A percentile compares a stretch with the other conserved stretches of the same genome.
These are phyloP conservation scores for Flaveria bidentis DNA, from an alignment of 129 eudicot species.

Conservation along the genomic window DNA sequence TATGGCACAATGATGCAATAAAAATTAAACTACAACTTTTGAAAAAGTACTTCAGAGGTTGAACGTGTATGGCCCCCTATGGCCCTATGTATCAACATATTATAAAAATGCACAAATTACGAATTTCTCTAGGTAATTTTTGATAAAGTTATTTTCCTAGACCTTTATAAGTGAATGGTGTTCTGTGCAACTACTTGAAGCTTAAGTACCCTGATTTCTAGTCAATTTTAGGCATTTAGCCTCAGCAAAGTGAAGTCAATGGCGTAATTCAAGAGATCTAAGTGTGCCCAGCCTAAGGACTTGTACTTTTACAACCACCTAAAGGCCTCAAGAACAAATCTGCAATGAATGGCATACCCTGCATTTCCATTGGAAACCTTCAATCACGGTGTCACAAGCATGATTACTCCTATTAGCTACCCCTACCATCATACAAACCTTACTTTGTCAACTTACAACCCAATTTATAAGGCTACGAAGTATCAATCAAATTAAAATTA, in stretches of 20 bases:
- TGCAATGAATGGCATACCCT: neutral
- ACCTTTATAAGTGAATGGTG: neutral
- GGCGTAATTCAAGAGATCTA: too few relatives aligned
- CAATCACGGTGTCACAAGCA: slow-evolving; percentile 8
- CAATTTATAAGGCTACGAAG: neutral
- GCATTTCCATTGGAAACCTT: neutral
- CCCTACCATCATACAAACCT: neutral
- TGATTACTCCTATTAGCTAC: neutral
- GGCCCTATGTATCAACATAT: neutral
- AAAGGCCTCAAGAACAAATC: neutral
- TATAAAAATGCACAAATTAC: neutral
- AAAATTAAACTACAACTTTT: neutral
- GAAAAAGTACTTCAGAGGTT: neutral
- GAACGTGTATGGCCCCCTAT: neutral
- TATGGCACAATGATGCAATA: neutral
- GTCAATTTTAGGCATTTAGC: too few relatives aligned
- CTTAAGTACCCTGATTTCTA: too few relatives aligned
- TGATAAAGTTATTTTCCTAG: too few relatives aligned
- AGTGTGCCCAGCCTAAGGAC: too few relatives aligned
- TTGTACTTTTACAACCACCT: neutral
- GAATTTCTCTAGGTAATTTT: neutral
- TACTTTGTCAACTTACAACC: neutral
- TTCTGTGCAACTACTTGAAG: too few relatives aligned
- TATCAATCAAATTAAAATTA: neutral
- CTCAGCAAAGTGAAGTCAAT: too few relatives aligned